Evolutionary conservation across 805 yeast genomes (phyloP).

Genomic region (Candida odintsovae): DNA sequence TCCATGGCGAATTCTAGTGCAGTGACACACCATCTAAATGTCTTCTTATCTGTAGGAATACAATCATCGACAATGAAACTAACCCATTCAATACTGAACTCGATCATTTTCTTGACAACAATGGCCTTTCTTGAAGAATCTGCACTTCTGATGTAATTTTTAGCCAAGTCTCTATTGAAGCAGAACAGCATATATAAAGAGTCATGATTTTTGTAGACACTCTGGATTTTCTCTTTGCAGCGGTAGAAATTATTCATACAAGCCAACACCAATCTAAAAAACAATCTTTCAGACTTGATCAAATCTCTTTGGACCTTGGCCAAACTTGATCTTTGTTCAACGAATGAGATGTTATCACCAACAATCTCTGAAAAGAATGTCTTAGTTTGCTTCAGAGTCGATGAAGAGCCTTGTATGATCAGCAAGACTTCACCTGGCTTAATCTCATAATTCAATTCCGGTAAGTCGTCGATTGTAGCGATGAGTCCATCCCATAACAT

Average conservation of each 20-base stretch:
- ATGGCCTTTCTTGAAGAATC: conserved; percentile 63
- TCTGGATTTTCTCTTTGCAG: conserved; percentile 46
- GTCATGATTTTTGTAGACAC: conserved; percentile 64
- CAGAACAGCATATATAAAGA: conserved; percentile 67
- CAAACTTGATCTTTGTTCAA: conserved; percentile 66
- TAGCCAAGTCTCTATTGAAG: conserved; percentile 78
- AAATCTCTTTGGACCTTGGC: conserved; percentile 70
- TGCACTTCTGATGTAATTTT: conserved; percentile 57
- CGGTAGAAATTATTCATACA: conserved; percentile 55
- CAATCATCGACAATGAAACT: conserved; percentile 92
- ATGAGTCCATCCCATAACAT: conserved; percentile 87
- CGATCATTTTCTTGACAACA: conserved; percentile 65
- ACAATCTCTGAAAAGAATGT: conserved; percentile 52
- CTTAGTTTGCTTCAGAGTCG: conserved; percentile 48
- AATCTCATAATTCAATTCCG: conserved; percentile 39
- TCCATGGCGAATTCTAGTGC: conserved; percentile 96
- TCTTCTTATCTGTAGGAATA: conserved; percentile 82
- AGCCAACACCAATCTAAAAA: conserved; percentile 60
- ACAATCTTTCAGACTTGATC: conserved; percentile 55
- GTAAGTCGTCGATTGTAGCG: conserved; percentile 42
- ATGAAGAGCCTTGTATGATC: conserved; percentile 64
- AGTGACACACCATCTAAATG: conserved; percentile 93
- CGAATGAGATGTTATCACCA: conserved; percentile 47
- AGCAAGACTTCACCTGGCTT: conserved; percentile 62
- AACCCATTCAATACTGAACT: conserved; percentile 84